Evolutionary conservation across 768 basidiomycete genomes (phyloP).

Genomic region (Boletus pseudo-olivaceus): DNA sequence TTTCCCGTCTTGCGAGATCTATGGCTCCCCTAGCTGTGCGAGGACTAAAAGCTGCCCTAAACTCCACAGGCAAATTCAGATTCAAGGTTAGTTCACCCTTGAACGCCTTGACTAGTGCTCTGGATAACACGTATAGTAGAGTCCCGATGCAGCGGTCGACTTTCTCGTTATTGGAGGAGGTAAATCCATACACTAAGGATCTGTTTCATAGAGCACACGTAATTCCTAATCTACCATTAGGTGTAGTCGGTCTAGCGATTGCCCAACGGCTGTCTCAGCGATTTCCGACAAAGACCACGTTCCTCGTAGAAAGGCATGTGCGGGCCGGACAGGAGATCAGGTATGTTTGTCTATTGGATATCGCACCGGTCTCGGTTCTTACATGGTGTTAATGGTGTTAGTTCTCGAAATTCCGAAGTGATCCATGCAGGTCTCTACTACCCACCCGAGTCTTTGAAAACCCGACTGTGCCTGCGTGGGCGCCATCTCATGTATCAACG

Average conservation of each 20-base stretch:
- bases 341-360: constrained; percentile 31
- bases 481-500: constrained; percentile 78
- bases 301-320: constrained; percentile 74
- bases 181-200: constrained; percentile 20
- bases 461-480: constrained; percentile 80
- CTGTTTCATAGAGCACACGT: neutral
- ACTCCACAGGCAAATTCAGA: constrained; percentile 52
- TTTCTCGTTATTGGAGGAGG: constrained; percentile 89
- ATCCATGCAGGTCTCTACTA: constrained; percentile 92
- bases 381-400: constrained; percentile 35
- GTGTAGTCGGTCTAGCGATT: constrained; percentile 83
- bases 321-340: constrained; percentile 85
- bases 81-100: constrained; percentile 49
- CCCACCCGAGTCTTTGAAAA: constrained; percentile 79
- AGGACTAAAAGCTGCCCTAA: constrained; percentile 58
- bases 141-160: constrained; percentile 73
- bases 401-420: constrained; percentile 93
- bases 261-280: constrained; percentile 66
- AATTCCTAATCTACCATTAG: constrained; percentile 32
- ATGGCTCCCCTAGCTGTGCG: constrained; percentile 37
- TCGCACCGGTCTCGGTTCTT: neutral
- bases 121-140: constrained; percentile 31
- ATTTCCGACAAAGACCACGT: constrained; percentile 68
- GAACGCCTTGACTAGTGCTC: neutral
- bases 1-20: constrained; percentile 4